phyloP scores from a whole-genome alignment of 1,139 yeast species.

The Lodderomyces margitis region DNA sequence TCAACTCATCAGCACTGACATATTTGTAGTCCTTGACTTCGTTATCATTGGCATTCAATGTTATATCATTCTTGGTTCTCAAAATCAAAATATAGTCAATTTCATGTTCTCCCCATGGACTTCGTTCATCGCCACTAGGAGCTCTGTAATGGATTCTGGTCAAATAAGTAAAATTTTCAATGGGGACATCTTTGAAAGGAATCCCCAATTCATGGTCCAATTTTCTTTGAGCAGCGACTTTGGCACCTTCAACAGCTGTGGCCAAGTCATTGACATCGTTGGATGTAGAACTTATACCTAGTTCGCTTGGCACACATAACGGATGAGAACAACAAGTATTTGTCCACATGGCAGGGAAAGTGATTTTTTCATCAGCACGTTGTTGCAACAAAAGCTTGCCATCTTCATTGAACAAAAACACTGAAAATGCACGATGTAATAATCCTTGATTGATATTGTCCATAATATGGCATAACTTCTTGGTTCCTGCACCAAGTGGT shows the following conservation, averaged over 20 bases:
- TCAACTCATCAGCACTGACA: conserved; percentile 66
- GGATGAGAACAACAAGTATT: conserved; percentile 99
- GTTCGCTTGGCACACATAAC: conserved; percentile 74
- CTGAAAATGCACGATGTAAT: conserved; percentile 93
- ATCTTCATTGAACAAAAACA: conserved; percentile 78
- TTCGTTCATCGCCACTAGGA: conserved; percentile 62
- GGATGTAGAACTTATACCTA: conserved; percentile 48
- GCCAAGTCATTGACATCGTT: conserved; percentile 41
- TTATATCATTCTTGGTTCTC: conserved; percentile 54
- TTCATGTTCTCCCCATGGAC: conserved; percentile 95
- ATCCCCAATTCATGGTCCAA: conserved; percentile 93
- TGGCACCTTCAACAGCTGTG: conserved; percentile 71
- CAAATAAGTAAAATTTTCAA: conserved; percentile 70
- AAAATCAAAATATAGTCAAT: conserved; percentile 90
- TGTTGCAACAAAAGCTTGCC: conserved; percentile 82
- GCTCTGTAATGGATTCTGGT: conserved; percentile 95
- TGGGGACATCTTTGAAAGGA: conserved; percentile 56
- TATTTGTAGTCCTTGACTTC: conserved; percentile 83
- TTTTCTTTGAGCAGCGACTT: conserved; percentile 87
- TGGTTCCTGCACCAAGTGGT: conserved; percentile 92
- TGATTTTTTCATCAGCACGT: conserved; percentile 93
- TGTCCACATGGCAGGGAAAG: conserved; percentile 97
- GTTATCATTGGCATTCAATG: conserved; percentile 58
- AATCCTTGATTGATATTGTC: conserved; percentile 80
- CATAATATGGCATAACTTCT: conserved; percentile 90